A percentile compares a stretch with the other conserved stretches of the same genome.
These are phyloP conservation scores for Curvularia eragrostidis DNA, from an alignment of 2,329 filamentous ascomycete genomes.

Conservation along the genomic window DNA sequence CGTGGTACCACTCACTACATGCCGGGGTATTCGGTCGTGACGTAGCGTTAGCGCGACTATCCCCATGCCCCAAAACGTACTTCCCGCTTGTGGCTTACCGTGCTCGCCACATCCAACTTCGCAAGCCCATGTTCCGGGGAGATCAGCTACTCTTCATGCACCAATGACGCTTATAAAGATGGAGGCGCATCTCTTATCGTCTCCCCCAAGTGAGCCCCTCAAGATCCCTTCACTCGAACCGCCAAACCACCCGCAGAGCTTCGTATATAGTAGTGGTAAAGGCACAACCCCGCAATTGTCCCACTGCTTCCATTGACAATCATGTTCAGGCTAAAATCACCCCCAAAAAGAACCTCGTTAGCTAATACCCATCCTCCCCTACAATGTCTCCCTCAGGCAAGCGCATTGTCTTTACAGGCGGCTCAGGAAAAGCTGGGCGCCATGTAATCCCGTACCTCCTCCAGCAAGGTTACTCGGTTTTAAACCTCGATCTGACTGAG, in stretches of 20 bases:
- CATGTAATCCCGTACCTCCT: conserved; percentile 62
- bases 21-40: conserved; percentile 24
- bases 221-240: background rate
- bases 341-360: background rate
- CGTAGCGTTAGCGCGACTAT: conserved; percentile 25
- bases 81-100: conserved; percentile 6
- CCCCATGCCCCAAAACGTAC: background rate
- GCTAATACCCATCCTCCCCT: background rate
- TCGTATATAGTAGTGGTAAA: background rate
- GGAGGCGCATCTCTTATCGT: background rate
- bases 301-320: background rate
- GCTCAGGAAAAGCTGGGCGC: conserved; percentile 60
- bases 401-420: conserved; percentile 55
- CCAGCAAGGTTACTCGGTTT: conserved; percentile 58
- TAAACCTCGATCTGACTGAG: conserved; percentile 63
- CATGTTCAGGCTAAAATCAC: background rate
- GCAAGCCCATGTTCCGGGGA: conserved; percentile 19
- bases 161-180: conserved; percentile 22
- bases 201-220: background rate
- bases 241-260: background rate
- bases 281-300: conserved; percentile 6
- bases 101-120: conserved; percentile 15
- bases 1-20: conserved; percentile 14
- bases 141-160: conserved; percentile 9
- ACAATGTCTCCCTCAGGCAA: conserved; percentile 45